A percentile compares a stretch with the other conserved stretches of the same genome.
phyloP scores from a whole-genome alignment of 2,329 filamentous ascomycete genomes.

The Monilinia vaccinii-corymbosi region DNA sequence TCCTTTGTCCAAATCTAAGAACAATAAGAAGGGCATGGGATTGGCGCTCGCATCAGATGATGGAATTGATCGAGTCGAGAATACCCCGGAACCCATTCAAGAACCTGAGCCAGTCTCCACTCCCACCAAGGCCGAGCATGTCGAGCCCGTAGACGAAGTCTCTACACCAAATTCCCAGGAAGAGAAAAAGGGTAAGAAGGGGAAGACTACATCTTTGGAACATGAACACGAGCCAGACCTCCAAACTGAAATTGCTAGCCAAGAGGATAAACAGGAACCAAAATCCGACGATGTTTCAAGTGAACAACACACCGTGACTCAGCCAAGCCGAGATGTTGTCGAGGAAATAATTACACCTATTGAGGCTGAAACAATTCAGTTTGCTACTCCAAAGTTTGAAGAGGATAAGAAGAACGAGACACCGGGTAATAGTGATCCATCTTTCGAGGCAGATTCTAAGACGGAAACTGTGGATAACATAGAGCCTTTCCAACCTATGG shows the following conservation, averaged over 20 bases:
- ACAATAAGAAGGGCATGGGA: constrained; percentile 25
- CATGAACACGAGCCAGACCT: neutral
- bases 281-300: constrained; percentile 5
- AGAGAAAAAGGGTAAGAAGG: constrained; percentile 15
- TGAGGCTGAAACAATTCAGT: neutral
- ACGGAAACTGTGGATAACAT: neutral
- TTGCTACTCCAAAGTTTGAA: neutral
- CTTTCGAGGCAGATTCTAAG: neutral
- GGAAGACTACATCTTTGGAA: neutral
- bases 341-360: neutral
- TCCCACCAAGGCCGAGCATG: neutral
- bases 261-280: neutral
- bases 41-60: constrained; percentile 12
- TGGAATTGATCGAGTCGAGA: neutral
- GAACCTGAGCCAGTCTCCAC: neutral
- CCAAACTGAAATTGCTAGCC: neutral
- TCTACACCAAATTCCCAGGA: constrained; percentile 8
- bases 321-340: neutral
- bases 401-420: neutral
- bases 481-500: neutral
- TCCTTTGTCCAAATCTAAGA: constrained; percentile 27
- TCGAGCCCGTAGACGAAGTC: constrained; percentile 1
- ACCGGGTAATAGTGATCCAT: neutral
- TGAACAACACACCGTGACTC: constrained; percentile 1
- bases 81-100: constrained; percentile 3